Conservation (phyloP, 2,329 filamentous ascomycete species). For the Xylariaceae sp. region DNA sequence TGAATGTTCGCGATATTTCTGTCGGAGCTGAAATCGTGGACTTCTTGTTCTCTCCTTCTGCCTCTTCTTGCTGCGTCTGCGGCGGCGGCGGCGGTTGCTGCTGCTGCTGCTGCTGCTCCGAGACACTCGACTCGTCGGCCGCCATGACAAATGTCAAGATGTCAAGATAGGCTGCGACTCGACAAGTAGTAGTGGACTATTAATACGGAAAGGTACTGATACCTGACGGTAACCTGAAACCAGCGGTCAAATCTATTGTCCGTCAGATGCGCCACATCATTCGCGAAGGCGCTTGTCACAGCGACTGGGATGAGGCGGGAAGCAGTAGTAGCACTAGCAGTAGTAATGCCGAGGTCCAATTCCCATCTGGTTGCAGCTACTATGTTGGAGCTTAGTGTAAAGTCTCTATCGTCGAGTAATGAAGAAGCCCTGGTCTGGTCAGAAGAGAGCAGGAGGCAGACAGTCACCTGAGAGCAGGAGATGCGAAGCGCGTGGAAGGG, state of each 20-base stretch:
- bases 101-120: neutral
- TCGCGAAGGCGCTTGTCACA: conserved; percentile 20
- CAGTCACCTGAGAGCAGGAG: conserved; percentile 28
- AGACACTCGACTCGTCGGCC: conserved; percentile 21
- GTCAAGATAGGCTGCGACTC: conserved; percentile 26
- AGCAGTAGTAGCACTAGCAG: conserved; percentile 13
- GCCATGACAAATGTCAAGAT: conserved; percentile 20
- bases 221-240: conserved; percentile 30
- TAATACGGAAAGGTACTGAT: conserved; percentile 23
- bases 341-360: conserved; percentile 1
- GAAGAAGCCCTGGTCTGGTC: conserved; percentile 33
- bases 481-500: conserved; percentile 16
- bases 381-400: conserved; percentile 25
- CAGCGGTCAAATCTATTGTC: conserved; percentile 32
- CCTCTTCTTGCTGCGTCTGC: neutral
- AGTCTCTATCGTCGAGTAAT: conserved; percentile 36
- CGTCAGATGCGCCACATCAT: conserved; percentile 29
- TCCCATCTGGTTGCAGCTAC: neutral
- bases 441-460: conserved; percentile 30
- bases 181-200: conserved; percentile 21
- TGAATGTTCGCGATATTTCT: conserved; percentile 35
- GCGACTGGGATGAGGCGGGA: conserved; percentile 18
- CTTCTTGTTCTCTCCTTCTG: neutral
- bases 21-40: neutral
- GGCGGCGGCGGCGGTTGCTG: no score